Base-by-base conservation (phyloP, 176 grass and related monocot species). In the Tillandsia fasciculata region DNA sequence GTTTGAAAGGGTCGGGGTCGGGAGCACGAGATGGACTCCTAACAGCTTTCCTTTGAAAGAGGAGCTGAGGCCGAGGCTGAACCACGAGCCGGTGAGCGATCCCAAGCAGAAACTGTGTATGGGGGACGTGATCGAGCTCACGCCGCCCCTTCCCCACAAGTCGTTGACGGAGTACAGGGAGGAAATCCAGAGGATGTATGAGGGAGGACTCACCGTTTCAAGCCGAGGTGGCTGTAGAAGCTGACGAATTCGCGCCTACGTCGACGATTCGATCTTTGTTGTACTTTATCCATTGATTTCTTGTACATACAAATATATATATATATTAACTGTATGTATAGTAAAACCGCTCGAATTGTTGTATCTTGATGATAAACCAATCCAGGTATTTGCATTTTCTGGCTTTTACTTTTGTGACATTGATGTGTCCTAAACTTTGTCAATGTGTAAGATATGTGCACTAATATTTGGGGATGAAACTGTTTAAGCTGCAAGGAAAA, bases 101-200 rank as follows among this genome's bases (percentile, higher is more conserved):
- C 80, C 33, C 0, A 73, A 64, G 28, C 53, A 53, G 61, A 80
- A 87, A 67, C 87, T 99, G 29, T 73, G 80, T 73, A 99, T 99
- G 95, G 95, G 95, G 8, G 95, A 99, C 13, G 68, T 94, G 61
- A 72, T 99, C 51, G 87, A 93, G 80, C 75, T 99, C 27, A 90
- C 75, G 1, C 92, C 92, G 20, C 74, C 83, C 1, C 78, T 96
- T 23, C 81, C 86, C 0, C 51, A 87, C 79, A 79, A 97, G 70
- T 99, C 90, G 0, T 82, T 99, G 67, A 85, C 75, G 0, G 85
- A 84, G 75, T 99, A 86, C 56, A 78, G 95, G 64, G 90, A 94
- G 65, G 87, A 99, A 75, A 90, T 99, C 67, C 90, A 99, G 77
- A 89, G 95, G n/a, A 99, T 99, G 90, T 99, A 99, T 10, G 84